A percentile compares a stretch with the other conserved stretches of the same genome.
Conservation (phyloP, 73 alveolate species). For the Paramecium biaurelia region DNA sequence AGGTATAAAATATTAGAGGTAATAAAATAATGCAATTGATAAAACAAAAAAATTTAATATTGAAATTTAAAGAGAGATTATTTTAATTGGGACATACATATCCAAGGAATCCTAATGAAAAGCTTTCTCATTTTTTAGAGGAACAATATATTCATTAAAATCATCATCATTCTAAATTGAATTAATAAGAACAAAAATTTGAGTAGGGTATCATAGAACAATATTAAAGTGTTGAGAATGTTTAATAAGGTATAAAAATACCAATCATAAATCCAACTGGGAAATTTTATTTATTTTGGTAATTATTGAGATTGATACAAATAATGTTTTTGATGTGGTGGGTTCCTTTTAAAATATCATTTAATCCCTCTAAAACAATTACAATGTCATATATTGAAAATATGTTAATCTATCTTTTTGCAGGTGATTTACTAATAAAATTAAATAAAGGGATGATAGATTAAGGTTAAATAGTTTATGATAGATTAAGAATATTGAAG, state of each 20-base stretch:
- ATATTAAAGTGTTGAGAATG: not conserved
- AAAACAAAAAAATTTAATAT: not conserved
- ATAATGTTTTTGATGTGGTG: not conserved
- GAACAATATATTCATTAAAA: not conserved
- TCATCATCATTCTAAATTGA: not conserved
- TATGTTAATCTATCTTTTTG: not conserved
- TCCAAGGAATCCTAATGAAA: not conserved
- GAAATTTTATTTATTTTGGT: not conserved
- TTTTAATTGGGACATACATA: not conserved
- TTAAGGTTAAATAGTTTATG: not conserved
- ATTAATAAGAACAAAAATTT: not conserved
- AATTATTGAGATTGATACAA: not conserved
- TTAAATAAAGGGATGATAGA: not conserved
- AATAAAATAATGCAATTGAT: not conserved
- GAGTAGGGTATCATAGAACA: not conserved
- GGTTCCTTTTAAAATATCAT: slow-evolving; percentile 21
- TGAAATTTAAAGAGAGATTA: not conserved
- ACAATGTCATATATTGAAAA: not conserved
- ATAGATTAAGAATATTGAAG: not conserved
- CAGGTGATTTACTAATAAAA: not conserved
- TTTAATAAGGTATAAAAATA: not conserved
- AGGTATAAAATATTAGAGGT: not conserved
- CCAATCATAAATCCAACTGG: not conserved
- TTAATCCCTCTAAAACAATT: not conserved
- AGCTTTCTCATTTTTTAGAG: not conserved